Evolutionary conservation across 352 stramenopile species (phyloP).

Genomic region (Phytophthora pinifolia): DNA sequence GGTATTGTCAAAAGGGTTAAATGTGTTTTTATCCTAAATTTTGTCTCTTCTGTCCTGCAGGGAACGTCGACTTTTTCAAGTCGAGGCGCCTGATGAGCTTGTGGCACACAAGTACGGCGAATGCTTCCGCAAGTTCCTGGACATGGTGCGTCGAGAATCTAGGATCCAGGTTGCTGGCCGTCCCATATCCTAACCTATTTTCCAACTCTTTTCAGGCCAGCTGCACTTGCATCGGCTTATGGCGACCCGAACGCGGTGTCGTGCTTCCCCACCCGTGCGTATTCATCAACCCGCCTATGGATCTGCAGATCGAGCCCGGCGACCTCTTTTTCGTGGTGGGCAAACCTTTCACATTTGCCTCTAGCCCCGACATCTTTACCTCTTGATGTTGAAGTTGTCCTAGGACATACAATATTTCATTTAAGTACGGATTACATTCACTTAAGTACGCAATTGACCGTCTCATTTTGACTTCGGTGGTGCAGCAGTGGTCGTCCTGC

Average conservation of each 20-base stretch:
- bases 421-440: too few species aligned
- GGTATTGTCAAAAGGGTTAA: too few species aligned
- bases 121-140: slow-evolving; percentile 76
- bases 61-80: slow-evolving; percentile 65
- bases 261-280: slow-evolving; percentile 70
- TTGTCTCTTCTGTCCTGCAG: slow-evolving; percentile 21
- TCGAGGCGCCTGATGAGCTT: slow-evolving; percentile 52
- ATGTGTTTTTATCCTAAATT: slow-evolving; percentile 1
- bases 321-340: slow-evolving; percentile 77
- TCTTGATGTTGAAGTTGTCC: background rate
- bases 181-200: background rate
- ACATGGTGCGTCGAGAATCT: slow-evolving; percentile 35
- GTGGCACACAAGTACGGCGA: slow-evolving; percentile 51
- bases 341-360: slow-evolving; percentile 51
- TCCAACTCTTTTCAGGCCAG: slow-evolving; percentile 35
- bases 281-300: slow-evolving; percentile 55
- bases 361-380: slow-evolving; percentile 36
- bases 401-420: too few species aligned
- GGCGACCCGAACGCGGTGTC: slow-evolving; percentile 51
- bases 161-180: background rate
- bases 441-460: background rate
- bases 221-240: slow-evolving; percentile 65
- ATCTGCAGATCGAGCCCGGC: slow-evolving; percentile 54
- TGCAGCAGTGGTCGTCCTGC: background rate
- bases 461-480: slow-evolving; percentile 14